A percentile compares a stretch with the other conserved stretches of the same genome.
These are phyloP conservation scores for Ustilaginoidea virens DNA, from an alignment of 2,329 filamentous ascomycete genomes.

Conservation along the genomic window DNA sequence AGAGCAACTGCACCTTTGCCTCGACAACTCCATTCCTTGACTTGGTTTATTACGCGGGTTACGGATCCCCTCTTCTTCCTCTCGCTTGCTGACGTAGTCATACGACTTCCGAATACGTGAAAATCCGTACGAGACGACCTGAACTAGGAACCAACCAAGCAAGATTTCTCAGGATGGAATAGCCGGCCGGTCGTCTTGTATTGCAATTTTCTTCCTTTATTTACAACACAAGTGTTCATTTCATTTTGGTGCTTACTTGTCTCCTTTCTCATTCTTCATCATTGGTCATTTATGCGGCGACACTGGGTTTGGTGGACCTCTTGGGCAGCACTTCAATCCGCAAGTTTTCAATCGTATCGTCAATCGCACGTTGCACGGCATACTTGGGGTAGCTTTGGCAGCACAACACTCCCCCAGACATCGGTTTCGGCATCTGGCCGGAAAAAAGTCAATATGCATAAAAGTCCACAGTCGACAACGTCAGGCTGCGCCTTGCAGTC, in stretches of 20 bases:
- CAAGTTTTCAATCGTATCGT: constrained; percentile 24
- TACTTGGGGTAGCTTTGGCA: constrained; percentile 22
- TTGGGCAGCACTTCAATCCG: constrained; percentile 23
- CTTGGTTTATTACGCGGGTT: too few species aligned
- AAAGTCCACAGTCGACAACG: constrained; percentile 17
- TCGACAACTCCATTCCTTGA: neutral
- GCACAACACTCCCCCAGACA: constrained; percentile 18
- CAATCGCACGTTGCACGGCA: constrained; percentile 21
- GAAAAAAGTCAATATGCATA: constrained; percentile 18
- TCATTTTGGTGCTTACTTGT: constrained; percentile 1
- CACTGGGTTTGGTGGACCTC: too few species aligned
- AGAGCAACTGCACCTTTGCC: neutral
- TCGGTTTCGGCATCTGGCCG: constrained; percentile 17
- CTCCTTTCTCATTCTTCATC: constrained; percentile 13
- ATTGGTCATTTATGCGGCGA: constrained; percentile 21
- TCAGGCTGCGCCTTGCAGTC: constrained; percentile 14
- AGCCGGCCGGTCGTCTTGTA: too few species aligned
- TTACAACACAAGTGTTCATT: neutral
- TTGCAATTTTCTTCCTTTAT: neutral
- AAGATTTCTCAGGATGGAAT: too few species aligned
- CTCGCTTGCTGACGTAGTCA: too few species aligned
- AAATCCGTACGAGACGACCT: too few species aligned
- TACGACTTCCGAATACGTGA: too few species aligned
- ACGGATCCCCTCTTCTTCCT: too few species aligned
- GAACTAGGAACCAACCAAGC: too few species aligned